phyloP scores from a whole-genome alignment of 768 basidiomycete genomes.

The Tricholoma bakamatsutake region DNA sequence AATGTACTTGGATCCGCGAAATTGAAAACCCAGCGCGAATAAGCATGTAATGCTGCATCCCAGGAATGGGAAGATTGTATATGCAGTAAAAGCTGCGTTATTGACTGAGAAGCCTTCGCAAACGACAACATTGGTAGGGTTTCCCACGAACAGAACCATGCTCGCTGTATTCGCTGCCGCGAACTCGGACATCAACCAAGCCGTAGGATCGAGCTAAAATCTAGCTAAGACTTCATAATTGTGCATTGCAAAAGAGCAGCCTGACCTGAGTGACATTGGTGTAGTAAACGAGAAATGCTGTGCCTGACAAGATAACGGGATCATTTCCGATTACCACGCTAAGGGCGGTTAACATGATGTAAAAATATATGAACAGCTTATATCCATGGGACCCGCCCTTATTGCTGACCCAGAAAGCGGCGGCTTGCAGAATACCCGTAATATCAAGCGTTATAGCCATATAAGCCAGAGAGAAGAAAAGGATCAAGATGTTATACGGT shows the following conservation, averaged over 20 bases:
- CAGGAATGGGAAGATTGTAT: slow-evolving; percentile 78
- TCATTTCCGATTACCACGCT: slow-evolving; percentile 89
- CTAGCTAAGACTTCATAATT: neutral
- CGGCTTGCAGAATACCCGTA: slow-evolving; percentile 68
- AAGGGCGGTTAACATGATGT: slow-evolving; percentile 70
- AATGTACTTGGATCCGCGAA: slow-evolving; percentile 47
- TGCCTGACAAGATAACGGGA: slow-evolving; percentile 89
- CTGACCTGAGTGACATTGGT: slow-evolving; percentile 54
- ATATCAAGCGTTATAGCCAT: slow-evolving; percentile 89
- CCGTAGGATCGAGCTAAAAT: slow-evolving; percentile 36
- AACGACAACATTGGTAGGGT: slow-evolving; percentile 92
- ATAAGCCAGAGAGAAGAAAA: slow-evolving; percentile 91
- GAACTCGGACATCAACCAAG: slow-evolving; percentile 75
- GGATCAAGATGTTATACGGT: slow-evolving; percentile 88
- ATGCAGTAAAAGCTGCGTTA: slow-evolving; percentile 74
- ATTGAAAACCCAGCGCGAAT: slow-evolving; percentile 52
- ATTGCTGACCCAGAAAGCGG: slow-evolving; percentile 87
- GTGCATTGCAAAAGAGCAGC: neutral
- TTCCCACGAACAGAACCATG: slow-evolving; percentile 76
- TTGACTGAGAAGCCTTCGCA: slow-evolving; percentile 81
- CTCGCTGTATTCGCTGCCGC: slow-evolving; percentile 76
- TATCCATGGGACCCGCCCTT: slow-evolving; percentile 69
- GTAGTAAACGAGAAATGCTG: slow-evolving; percentile 86
- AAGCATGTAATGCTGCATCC: slow-evolving; percentile 61
- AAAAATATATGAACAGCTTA: slow-evolving; percentile 75